Percentiles rank a stretch among this genome's conserved stretches.
Evolutionary conservation across 148 eudicot genomes (phyloP).

Genomic region (Silene latifolia): DNA sequence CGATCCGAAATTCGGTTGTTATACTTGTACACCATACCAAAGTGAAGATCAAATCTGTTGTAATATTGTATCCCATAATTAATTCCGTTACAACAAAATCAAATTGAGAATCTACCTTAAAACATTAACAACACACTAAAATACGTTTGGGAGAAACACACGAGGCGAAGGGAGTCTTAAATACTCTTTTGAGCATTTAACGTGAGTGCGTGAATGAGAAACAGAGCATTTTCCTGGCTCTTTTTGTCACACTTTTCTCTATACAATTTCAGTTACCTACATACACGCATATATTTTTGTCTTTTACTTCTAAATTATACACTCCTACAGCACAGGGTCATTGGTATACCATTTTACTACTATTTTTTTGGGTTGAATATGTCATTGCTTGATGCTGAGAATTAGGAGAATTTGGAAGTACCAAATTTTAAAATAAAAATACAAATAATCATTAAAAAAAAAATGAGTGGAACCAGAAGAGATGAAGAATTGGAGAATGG

Average conservation of each 20-base stretch:
- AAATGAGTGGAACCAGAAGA: background rate
- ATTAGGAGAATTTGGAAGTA: background rate
- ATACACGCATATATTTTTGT: background rate
- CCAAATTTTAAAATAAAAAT: background rate
- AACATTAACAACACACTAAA: too few relatives aligned
- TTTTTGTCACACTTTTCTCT: background rate
- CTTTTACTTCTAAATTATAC: too few relatives aligned
- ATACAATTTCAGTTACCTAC: background rate
- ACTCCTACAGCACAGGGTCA: too few relatives aligned
- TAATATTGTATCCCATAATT: too few relatives aligned
- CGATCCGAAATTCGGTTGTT: too few relatives aligned
- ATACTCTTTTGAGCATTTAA: too few relatives aligned
- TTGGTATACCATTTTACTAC: background rate
- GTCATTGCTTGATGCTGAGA: background rate
- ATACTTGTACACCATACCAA: too few relatives aligned
- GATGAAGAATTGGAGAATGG: constrained; percentile 13
- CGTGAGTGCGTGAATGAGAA: too few relatives aligned
- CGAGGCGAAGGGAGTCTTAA: background rate
- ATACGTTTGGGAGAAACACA: too few relatives aligned
- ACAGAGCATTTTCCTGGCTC: too few relatives aligned
- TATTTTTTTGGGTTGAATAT: background rate
- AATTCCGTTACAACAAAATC: too few relatives aligned
- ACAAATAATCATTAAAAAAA: background rate
- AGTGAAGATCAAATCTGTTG: too few relatives aligned
- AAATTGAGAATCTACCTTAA: background rate